Evolutionary conservation across 202 grass and related monocot species (phyloP), one percentile per base, ranked within the genome.

Genomic region (Schoenoplectus triqueter): DNA sequence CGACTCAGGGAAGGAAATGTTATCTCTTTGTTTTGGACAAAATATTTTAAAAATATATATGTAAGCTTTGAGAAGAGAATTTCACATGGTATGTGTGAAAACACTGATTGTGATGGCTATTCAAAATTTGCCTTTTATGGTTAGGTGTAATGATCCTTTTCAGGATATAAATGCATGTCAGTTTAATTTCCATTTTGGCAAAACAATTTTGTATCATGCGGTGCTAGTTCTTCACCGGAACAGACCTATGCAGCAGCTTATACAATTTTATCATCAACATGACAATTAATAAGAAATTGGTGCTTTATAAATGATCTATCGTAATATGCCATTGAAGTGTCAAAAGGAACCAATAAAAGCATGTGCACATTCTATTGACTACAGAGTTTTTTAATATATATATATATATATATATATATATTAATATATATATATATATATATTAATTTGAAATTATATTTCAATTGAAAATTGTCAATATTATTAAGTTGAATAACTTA

Each of bases 121-220:
- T 84, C 2, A 54, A 82, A 79, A 62, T 78, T 91, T 92, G 86
- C 87, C 41, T 89, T 92, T 92, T 89, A 1, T 91, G 86, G 80
- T 86, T 86, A 83, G 73, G 84, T 82, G 39, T 18, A 61, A 84
- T 83, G 73, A 77, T 20, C 85, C 73, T 62, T 86, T 54, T 78
- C 62, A 66, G 56, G 85, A 77, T 78, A 64, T 19, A 65, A 84
- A 11, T 82, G 50, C 60, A 63, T n/a, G 13, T 50, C 5, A 55
- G 8, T 60, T 59, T 74, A 13, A 76, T 90, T 75, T 67, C 83
- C 74, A 92, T 80, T 88, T 84, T 66, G 2, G 85, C 31, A 87
- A 63, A 57, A 66, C 47, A 82, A 85, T 51, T 69, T 2, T 65
- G 84, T 15, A 18, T 75, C 59, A 42, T 22, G 7, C 60, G 55